Percentiles rank a stretch among this genome's conserved stretches.
Evolutionary conservation across 164 flowering plant species (phyloP).

Genomic region (Aristolochia fimbriata): DNA sequence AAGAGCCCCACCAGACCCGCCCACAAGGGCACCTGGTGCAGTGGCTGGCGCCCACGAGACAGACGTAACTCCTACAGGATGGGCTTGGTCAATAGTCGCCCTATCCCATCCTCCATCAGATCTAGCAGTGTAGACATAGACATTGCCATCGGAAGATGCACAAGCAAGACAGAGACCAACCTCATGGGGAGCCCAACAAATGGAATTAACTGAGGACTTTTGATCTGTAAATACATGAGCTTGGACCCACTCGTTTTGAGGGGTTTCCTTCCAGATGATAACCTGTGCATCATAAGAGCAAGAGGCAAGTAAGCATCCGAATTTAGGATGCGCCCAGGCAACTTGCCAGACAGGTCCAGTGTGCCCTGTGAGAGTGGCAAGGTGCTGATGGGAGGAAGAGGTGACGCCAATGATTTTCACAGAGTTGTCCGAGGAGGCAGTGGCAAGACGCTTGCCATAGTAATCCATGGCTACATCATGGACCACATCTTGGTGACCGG

Average conservation of each 20-base stretch:
- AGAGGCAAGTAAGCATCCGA: constrained; percentile 37
- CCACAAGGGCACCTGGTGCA: constrained; percentile 26
- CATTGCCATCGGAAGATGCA: constrained; percentile 44
- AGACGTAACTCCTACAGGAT: constrained; percentile 40
- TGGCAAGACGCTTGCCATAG: constrained; percentile 45
- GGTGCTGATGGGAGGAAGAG: constrained; percentile 23
- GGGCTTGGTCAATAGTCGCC: constrained; percentile 35
- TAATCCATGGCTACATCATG: constrained; percentile 48
- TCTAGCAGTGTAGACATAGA: constrained; percentile 28
- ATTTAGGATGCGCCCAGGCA: constrained; percentile 47
- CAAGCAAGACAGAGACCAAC: constrained; percentile 38
- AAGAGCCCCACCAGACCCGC: constrained; percentile 15
- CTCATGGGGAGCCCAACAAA: constrained; percentile 45
- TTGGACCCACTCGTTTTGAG: constrained; percentile 29
- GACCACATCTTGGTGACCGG: constrained; percentile 23
- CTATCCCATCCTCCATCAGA: constrained; percentile 41
- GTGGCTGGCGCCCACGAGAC: constrained; percentile 45
- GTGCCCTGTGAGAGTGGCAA: constrained; percentile 35
- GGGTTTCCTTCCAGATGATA: constrained; percentile 37
- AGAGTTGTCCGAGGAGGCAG: constrained; percentile 36
- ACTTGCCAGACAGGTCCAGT: constrained; percentile 47
- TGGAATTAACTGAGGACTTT: constrained; percentile 37
- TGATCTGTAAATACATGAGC: constrained; percentile 34
- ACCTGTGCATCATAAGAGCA: constrained; percentile 40
- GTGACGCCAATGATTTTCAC: constrained; percentile 38